Evolutionary conservation across 2,329 filamentous ascomycete genomes (phyloP).

Genomic region (Aspergillus fijiensis): DNA sequence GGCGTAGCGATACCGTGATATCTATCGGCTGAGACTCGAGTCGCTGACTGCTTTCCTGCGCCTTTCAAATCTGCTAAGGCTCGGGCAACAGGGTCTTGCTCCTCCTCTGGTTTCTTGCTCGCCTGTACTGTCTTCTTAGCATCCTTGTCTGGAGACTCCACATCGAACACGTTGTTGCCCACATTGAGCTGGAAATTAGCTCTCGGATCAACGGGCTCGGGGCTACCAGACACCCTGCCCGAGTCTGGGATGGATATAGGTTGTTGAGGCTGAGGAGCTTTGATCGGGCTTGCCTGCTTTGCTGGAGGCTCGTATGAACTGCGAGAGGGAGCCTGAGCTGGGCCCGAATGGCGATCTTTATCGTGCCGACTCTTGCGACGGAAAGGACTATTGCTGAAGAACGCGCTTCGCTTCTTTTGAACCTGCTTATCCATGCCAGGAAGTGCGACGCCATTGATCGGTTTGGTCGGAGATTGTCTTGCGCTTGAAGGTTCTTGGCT

Average conservation of each 20-base stretch:
- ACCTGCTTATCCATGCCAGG: constrained; percentile 63
- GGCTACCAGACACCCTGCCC: constrained; percentile 55
- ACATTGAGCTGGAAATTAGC: constrained; percentile 92
- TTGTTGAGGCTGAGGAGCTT: constrained; percentile 34
- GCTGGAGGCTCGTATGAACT: constrained; percentile 55
- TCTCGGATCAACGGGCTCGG: constrained; percentile 85
- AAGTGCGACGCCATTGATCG: constrained; percentile 38
- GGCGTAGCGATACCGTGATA: constrained; percentile 93
- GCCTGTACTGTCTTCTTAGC: constrained; percentile 42
- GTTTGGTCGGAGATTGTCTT: constrained; percentile 71
- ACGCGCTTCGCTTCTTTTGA: constrained; percentile 72
- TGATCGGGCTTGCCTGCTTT: constrained; percentile 45
- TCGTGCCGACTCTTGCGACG: constrained; percentile 82
- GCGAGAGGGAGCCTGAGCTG: constrained; percentile 43
- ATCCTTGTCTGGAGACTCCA: constrained; percentile 72
- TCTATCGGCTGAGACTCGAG: constrained; percentile 89
- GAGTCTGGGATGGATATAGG: constrained; percentile 15
- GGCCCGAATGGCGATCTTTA: constrained; percentile 54
- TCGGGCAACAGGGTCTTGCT: constrained; percentile 83
- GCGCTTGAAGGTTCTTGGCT: constrained; percentile 77
- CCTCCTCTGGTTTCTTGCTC: constrained; percentile 53
- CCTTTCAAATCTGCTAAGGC: constrained; percentile 91
- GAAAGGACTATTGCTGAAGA: constrained; percentile 93
- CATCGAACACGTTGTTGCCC: constrained; percentile 93
- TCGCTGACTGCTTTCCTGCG: constrained; percentile 74